Conservation (phyloP, 176 grass and related monocot species). For the Aegilops bicornis region DNA sequence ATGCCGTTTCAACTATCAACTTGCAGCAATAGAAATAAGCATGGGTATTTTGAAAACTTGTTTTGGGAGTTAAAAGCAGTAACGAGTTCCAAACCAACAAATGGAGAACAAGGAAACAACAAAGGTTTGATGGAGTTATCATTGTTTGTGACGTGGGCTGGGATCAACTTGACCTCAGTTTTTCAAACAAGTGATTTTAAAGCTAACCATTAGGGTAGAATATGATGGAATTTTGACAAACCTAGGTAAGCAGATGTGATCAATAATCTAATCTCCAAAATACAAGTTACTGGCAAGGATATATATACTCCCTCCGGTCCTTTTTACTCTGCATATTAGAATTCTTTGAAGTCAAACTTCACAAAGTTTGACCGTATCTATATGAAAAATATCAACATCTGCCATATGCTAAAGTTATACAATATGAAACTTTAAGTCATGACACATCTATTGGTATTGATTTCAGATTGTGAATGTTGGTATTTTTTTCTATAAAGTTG, state of each 20-base stretch:
- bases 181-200: background rate
- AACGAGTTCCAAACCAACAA: background rate
- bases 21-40: slow-evolving; percentile 18
- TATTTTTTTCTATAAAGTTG: too few species aligned
- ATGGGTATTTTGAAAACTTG: slow-evolving; percentile 4
- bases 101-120: slow-evolving; percentile 1
- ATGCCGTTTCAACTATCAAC: slow-evolving; percentile 5
- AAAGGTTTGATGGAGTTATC: background rate
- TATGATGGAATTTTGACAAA: background rate
- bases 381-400: too few species aligned
- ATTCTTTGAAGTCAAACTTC: too few species aligned
- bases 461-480: too few species aligned
- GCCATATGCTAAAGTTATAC: too few species aligned
- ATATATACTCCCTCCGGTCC: background rate
- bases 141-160: background rate
- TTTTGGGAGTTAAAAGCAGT: background rate
- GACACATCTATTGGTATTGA: too few species aligned
- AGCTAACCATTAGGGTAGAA: background rate
- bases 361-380: too few species aligned
- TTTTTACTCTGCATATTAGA: too few species aligned
- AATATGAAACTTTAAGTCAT: too few species aligned
- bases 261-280: slow-evolving; percentile 16
- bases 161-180: background rate
- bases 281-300: background rate
- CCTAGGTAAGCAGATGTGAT: background rate